Evolutionary conservation across 306 rosid genomes (phyloP).

Genomic region (Quercus berberidifolia): DNA sequence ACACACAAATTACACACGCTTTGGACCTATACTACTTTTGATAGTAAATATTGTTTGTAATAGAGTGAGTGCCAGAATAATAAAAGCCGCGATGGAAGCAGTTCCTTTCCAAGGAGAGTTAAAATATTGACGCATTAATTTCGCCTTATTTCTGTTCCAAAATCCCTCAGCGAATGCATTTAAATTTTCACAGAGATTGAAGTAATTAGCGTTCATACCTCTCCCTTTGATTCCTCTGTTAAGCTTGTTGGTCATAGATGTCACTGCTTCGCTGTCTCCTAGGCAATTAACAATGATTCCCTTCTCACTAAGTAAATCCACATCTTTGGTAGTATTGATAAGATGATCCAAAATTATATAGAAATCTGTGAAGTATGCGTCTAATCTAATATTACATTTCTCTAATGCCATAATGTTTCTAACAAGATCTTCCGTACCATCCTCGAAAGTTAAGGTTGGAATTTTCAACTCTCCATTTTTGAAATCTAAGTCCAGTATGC

Average conservation of each 20-base stretch:
- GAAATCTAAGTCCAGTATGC: background rate
- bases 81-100: slow-evolving; percentile 15
- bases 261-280: slow-evolving; percentile 24
- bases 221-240: background rate
- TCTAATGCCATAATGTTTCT: slow-evolving; percentile 5
- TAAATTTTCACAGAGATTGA: background rate
- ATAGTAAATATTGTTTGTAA: slow-evolving; percentile 23
- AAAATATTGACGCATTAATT: slow-evolving; percentile 19
- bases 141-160: slow-evolving; percentile 23
- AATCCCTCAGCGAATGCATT: slow-evolving; percentile 11
- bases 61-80: slow-evolving; percentile 17
- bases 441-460: background rate
- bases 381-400: background rate
- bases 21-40: background rate
- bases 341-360: background rate
- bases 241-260: slow-evolving; percentile 22
- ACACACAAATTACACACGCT: no score
- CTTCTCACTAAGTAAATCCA: slow-evolving; percentile 14
- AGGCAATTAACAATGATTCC: slow-evolving; percentile 24
- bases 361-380: background rate
- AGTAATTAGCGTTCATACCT: background rate
- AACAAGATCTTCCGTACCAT: background rate
- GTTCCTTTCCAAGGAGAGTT: slow-evolving; percentile 23
- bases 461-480: background rate
- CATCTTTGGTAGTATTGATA: background rate